A percentile compares a stretch with the other conserved stretches of the same genome.
phyloP scores from a whole-genome alignment of 2,329 filamentous ascomycete genomes.

The Pezicula rhizophila region DNA sequence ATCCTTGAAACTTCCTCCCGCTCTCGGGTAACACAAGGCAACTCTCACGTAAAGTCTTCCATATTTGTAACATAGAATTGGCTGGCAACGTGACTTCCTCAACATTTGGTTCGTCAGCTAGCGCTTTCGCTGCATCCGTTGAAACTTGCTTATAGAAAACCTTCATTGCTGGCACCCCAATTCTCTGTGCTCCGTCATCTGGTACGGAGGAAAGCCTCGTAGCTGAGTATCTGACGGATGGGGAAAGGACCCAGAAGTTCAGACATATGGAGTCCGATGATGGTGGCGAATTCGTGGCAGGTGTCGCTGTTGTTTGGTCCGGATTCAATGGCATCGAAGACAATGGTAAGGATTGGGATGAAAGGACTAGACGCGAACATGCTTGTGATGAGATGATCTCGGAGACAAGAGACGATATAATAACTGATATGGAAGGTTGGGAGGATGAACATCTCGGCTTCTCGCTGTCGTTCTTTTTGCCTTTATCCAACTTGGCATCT shows the following conservation, averaged over 20 bases:
- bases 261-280: no score
- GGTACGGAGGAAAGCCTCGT: not conserved
- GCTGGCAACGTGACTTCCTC: slow-evolving; percentile 52
- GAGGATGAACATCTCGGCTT: not conserved
- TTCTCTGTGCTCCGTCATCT: not conserved
- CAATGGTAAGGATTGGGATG: not conserved
- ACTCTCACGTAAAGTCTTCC: slow-evolving; percentile 39
- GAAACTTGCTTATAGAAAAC: slow-evolving; percentile 18
- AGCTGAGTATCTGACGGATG: not conserved
- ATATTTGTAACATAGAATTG: slow-evolving; percentile 41
- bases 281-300: no score
- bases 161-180: slow-evolving; percentile 15
- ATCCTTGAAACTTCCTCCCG: slow-evolving; percentile 56
- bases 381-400: not conserved
- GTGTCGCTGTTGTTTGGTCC: no score
- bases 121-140: slow-evolving; percentile 6
- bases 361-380: not conserved
- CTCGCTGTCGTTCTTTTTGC: not conserved
- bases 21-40: slow-evolving; percentile 46
- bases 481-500: no score
- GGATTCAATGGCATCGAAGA: no score
- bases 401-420: not conserved
- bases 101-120: slow-evolving; percentile 26
- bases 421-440: not conserved
- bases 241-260: not conserved